Base-by-base conservation (phyloP, 2,329 filamentous ascomycete species). In the Ophiostoma montium region DNA sequence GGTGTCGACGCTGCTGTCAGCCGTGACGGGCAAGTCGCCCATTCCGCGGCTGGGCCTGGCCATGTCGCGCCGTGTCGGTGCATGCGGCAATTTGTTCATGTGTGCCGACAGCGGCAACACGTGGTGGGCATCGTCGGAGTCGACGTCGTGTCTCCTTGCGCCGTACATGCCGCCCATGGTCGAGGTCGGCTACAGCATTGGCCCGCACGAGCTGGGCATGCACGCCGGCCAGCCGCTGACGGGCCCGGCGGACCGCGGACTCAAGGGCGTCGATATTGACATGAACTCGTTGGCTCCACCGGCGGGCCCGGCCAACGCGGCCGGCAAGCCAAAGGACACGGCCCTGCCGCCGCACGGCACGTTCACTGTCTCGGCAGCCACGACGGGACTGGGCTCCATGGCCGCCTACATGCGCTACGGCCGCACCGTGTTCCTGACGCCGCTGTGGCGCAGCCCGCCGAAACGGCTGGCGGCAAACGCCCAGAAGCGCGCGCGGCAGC, bases 21-120 rank as follows among this genome's bases (percentile, higher is more conserved):
- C 42, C 7, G 10, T 44, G 3, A 44, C 42, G 10, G 42, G 42
- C 43, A 35, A 11, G 5, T 13, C 43, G 15, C 16, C 48, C 4
- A 42, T 46, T 12, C 52, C 53, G 1, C 55, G 55, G 2, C 15
- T 55, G 19, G 59, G 59, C 9, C 51, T 66, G 2, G 59, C 58
- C 1, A 36, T 54, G 8, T 42, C 53, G 2, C 51, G 52, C 18
- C 53, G 52, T 12, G 30, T 56, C 16, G 52, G 42, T 6, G 46
- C 23, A 18, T 15, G 21, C 12, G 52, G 67, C 7, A 63, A 60
- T 0, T 60, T 58, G 11, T 70, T 69, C 43, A 45, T 65, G 33
- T 61, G 65, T 21, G 60, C 61, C 5, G 69, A 72, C 53, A 69
- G 62, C 35, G 69, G 69, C 4, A 63, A 68, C 42, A 23, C 31